phyloP scores from a whole-genome alignment of 2,329 filamentous ascomycete genomes.

The Trichophyton schoenleinii region DNA sequence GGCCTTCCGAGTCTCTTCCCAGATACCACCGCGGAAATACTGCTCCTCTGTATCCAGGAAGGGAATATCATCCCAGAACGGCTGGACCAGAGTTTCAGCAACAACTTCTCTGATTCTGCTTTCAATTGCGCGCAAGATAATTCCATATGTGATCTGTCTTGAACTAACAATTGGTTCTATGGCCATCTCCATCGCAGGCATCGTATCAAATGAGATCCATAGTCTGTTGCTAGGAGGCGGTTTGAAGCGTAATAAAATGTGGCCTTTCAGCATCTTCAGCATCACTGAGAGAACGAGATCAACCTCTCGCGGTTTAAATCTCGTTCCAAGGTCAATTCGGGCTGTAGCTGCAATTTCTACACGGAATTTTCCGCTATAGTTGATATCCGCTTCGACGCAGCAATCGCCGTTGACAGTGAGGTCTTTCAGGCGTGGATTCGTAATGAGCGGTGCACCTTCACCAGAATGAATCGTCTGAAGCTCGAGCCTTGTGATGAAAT shows the following conservation, averaged over 20 bases:
- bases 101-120: constrained; percentile 89
- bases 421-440: constrained; percentile 76
- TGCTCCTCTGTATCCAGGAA: constrained; percentile 75
- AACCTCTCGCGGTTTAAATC: constrained; percentile 83
- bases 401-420: constrained; percentile 85
- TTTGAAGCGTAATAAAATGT: constrained; percentile 75
- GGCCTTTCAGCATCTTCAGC: constrained; percentile 72
- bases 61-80: constrained; percentile 92
- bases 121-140: constrained; percentile 87
- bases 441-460: constrained; percentile 74
- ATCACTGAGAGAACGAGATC: constrained; percentile 78
- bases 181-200: constrained; percentile 86
- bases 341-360: constrained; percentile 87
- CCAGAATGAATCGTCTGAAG: constrained; percentile 76
- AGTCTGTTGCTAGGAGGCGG: constrained; percentile 87
- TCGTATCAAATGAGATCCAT: constrained; percentile 93
- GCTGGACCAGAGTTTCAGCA: constrained; percentile 77
- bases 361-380: constrained; percentile 78
- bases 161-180: constrained; percentile 93
- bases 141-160: constrained; percentile 84
- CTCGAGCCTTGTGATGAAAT: constrained; percentile 74
- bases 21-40: constrained; percentile 74
- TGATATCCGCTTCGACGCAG: constrained; percentile 71
- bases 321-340: constrained; percentile 73
- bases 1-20: constrained; percentile 28